Conservation (phyloP, 2,329 filamentous ascomycete species). For the Monosporascus sp. region DNA sequence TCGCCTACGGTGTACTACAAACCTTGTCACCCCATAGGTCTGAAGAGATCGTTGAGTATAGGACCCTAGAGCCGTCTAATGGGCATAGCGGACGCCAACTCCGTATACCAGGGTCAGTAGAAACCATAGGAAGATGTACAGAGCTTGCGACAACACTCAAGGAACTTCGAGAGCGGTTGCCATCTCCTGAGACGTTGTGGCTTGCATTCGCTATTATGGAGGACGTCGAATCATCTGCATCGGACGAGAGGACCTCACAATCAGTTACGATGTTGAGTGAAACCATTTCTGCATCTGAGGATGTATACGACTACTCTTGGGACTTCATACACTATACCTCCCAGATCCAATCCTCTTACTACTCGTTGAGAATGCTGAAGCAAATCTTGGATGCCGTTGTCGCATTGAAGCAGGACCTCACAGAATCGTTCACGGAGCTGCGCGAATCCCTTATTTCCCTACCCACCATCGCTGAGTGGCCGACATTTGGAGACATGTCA, state of each 20-base stretch:
- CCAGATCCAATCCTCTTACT: conserved; percentile 55
- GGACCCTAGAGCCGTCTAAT: conserved; percentile 27
- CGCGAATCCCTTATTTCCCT: conserved; percentile 12
- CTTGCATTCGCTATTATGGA: conserved; percentile 30
- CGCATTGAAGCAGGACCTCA: conserved; percentile 7
- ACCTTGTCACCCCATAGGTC: conserved; percentile 4
- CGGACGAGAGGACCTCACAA: conserved; percentile 27
- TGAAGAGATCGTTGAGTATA: conserved; percentile 32
- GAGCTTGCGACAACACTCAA: conserved; percentile 21
- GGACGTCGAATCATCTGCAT: conserved; percentile 29
- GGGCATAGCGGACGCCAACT: conserved; percentile 26
- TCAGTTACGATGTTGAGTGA: conserved; percentile 25
- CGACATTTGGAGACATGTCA: conserved; percentile 17
- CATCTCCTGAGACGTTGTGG: conserved; percentile 24
- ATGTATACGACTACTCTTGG: conserved; percentile 42
- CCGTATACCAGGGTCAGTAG: conserved; percentile 17
- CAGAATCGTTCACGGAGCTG: conserved; percentile 11
- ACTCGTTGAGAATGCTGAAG: conserved; percentile 54
- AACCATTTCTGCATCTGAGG: conserved; percentile 20
- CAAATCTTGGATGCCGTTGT: conserved; percentile 39
- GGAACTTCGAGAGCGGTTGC: conserved; percentile 11
- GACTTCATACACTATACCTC: conserved; percentile 56
- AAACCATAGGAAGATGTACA: conserved; percentile 16
- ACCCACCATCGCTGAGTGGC: conserved; percentile 21
- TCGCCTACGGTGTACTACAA: conserved; percentile 33